Evolutionary conservation across 768 basidiomycete species (phyloP).

Genomic region (Suillus plorans): DNA sequence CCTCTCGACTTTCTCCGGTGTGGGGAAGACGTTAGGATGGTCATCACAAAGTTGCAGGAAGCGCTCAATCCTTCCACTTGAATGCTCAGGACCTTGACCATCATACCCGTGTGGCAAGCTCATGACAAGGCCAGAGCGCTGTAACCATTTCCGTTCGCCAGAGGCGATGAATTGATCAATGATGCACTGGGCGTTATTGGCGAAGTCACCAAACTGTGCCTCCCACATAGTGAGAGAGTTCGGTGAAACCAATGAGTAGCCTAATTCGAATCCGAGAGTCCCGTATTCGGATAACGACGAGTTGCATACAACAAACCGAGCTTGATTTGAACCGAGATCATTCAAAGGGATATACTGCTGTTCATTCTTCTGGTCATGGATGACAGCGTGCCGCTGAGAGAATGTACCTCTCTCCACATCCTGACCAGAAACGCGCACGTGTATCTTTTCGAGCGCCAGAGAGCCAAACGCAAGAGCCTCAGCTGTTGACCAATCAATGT

Average conservation of each 20-base stretch:
- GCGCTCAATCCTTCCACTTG: constrained; percentile 90
- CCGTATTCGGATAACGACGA: constrained; percentile 96
- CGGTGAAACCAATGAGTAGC: constrained; percentile 97
- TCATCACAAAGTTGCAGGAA: constrained; percentile 99
- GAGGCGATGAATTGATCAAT: constrained; percentile 99
- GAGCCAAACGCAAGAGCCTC: constrained; percentile 96
- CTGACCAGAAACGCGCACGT: constrained; percentile 95
- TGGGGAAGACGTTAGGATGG: constrained; percentile 89
- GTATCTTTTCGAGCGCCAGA: constrained; percentile 88
- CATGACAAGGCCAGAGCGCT: constrained; percentile 88
- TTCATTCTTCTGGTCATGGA: constrained; percentile 95
- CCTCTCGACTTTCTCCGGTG: constrained; percentile 83
- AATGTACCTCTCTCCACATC: constrained; percentile 99
- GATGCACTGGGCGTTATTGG: constrained; percentile 95
- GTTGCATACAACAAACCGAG: constrained; percentile 94
- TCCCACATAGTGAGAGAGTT: constrained; percentile 95
- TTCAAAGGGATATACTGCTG: constrained; percentile 87
- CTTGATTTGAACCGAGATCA: constrained; percentile 84
- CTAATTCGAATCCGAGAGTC: constrained; percentile 93
- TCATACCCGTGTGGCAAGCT: constrained; percentile 95
- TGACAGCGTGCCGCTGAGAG: constrained; percentile 95
- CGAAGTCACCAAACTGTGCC: constrained; percentile 98
- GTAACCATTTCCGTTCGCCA: constrained; percentile 97
- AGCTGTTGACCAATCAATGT: constrained; percentile 98
- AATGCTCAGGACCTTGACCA: constrained; percentile 98